phyloP scores from a whole-genome alignment of 768 basidiomycete species.

The Tricholoma saponaceum region DNA sequence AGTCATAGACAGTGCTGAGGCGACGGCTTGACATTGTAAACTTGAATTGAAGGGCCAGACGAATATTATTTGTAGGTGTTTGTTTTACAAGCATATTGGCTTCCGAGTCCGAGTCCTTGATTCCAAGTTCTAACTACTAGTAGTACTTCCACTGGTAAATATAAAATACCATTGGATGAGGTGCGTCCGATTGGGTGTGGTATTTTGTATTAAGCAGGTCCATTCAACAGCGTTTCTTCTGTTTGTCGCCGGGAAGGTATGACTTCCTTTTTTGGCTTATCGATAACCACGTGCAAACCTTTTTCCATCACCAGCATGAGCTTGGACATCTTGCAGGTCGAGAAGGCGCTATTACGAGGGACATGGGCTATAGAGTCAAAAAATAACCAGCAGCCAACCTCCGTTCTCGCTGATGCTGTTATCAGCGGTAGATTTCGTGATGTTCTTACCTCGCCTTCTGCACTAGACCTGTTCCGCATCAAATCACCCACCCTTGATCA shows the following conservation, averaged over 20 bases:
- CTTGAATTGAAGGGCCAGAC: too few species aligned
- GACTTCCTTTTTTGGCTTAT: too few species aligned
- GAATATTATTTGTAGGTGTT: not conserved
- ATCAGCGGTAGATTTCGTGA: constrained; percentile 57
- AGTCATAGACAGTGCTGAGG: constrained; percentile 59
- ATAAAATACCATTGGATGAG: too few species aligned
- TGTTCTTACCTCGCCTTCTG: constrained; percentile 43
- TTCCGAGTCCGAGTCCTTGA: too few species aligned
- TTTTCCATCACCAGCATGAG: constrained; percentile 12
- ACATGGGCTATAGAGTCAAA: constrained; percentile 29
- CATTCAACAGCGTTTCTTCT: too few species aligned
- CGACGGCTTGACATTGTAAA: constrained; percentile 28
- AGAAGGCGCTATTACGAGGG: constrained; percentile 57
- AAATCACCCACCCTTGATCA: constrained; percentile 23
- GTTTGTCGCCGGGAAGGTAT: too few species aligned
- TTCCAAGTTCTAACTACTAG: too few species aligned
- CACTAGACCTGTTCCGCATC: constrained; percentile 35
- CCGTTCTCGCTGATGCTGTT: constrained; percentile 48
- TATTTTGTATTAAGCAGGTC: too few species aligned
- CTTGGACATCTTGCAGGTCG: constrained; percentile 29
- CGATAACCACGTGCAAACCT: too few species aligned
- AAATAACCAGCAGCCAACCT: constrained; percentile 15
- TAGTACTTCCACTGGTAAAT: too few species aligned
- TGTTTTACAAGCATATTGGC: not conserved
- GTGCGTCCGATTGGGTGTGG: too few species aligned